Percentiles rank a stretch among this genome's conserved stretches.
Conservation (phyloP, 164 flowering plant genomes). For the Hamamelis virginiana region DNA sequence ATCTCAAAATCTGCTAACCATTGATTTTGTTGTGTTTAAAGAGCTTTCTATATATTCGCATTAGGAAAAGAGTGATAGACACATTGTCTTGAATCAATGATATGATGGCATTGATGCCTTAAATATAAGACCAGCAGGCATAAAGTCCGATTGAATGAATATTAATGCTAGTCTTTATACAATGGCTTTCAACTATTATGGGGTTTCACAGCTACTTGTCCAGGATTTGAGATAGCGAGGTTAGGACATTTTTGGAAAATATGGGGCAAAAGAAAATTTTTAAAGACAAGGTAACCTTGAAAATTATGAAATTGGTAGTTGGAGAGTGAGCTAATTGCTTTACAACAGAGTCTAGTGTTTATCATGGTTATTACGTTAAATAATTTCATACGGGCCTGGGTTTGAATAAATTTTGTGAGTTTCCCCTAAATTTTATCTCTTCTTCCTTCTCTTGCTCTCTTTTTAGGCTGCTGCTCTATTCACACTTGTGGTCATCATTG, state of each 20-base stretch:
- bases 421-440: neutral
- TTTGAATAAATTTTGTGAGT: neutral
- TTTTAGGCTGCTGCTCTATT: slow-evolving; percentile 74
- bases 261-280: too few relatives aligned
- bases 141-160: too few relatives aligned
- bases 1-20: neutral
- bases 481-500: slow-evolving; percentile 63
- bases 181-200: too few relatives aligned
- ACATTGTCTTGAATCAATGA: neutral
- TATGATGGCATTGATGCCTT: neutral
- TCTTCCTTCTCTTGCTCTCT: neutral
- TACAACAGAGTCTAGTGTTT: neutral
- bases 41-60: too few relatives aligned
- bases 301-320: too few relatives aligned
- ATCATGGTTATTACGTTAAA: neutral
- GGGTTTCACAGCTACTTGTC: too few relatives aligned
- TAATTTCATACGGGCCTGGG: neutral
- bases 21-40: neutral
- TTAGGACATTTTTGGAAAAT: too few relatives aligned
- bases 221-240: too few relatives aligned
- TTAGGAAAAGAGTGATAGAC: neutral
- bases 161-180: too few relatives aligned
- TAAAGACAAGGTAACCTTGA: too few relatives aligned
- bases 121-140: too few relatives aligned
- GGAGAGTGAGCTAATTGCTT: too few relatives aligned